Base-by-base conservation (phyloP, 805 yeast genomes). In the Pichia cephalocereana region DNA sequence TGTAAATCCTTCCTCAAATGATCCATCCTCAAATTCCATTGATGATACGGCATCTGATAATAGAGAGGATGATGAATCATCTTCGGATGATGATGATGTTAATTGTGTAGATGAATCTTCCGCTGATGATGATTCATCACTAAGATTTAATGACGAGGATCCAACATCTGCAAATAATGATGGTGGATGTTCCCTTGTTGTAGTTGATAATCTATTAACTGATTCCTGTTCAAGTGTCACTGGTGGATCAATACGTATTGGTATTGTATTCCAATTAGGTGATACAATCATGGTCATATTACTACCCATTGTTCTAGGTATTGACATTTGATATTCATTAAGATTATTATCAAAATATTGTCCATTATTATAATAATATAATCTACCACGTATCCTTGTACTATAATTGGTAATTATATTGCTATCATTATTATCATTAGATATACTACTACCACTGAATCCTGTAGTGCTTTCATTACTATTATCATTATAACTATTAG, bases 181-280 rank as follows among this genome's bases (percentile, higher is more conserved):
- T 4, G 3, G 15, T 39, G 18, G 23, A 11, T 18, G 12, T 38
- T n/a, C n/a, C 6, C 23, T 30, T n/a, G 15, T 19, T 19, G 8
- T 18, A 23, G 26, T 23, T 23, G 26, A 23, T 23, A 23, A 23
- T 23, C 26, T 23, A 23, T 23, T 23, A 23, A 23, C 26, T 23
- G 26, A 23, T 23, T 23, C 26, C 26, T 23, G 26, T 23, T 23
- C 26, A 17, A 26, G 12, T 39, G 47, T 36, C 15, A 30, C 31
- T 10, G 39, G 17, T 4, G 59, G 52, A 31, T 62, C 65, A 42
- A 60, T 49, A 40, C 60, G 47, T 10, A 62, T 61, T 3, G 63
- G 59, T 18, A 60, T 51, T 2, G 50, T 49, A 6, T 41, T 49
- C 4, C 52, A 45, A 8, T 57, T 60, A 1, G 65, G 59, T 15